phyloP scores from a whole-genome alignment of 148 eudicot genomes.

The Suaeda aralocaspica region DNA sequence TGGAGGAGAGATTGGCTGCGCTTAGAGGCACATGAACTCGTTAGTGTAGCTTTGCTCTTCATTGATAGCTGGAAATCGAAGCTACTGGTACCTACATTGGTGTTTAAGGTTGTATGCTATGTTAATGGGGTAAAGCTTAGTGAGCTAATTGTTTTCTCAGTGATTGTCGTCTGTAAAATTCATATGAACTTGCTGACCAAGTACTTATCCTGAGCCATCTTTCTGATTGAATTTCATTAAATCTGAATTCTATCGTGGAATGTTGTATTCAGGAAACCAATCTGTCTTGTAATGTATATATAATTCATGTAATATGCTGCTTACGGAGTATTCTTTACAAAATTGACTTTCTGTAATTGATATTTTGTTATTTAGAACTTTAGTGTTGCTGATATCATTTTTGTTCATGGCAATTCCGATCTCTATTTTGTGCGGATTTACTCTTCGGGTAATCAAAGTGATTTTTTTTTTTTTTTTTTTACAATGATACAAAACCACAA shows the following conservation, averaged over 20 bases:
- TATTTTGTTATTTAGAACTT: too few species aligned
- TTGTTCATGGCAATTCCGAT: too few species aligned
- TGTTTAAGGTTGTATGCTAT: not conserved
- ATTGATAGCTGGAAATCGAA: not conserved
- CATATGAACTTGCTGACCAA: constrained; percentile 20
- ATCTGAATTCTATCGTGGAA: not conserved
- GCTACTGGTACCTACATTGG: not conserved
- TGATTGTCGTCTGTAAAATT: constrained; percentile 20
- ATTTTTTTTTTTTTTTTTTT: too few species aligned
- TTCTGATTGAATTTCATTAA: constrained; percentile 13
- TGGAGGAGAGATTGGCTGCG: constrained; percentile 88
- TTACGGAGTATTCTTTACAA: not conserved
- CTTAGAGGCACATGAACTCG: constrained; percentile 57
- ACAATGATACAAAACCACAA: too few species aligned
- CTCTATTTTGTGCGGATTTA: too few species aligned
- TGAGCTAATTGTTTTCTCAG: not conserved
- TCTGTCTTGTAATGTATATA: constrained; percentile 20
- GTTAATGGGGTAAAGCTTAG: not conserved
- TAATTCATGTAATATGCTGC: not conserved
- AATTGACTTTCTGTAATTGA: not conserved
- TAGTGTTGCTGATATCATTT: too few species aligned
- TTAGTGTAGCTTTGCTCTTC: not conserved
- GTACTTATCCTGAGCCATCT: constrained; percentile 9
- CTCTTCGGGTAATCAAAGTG: too few species aligned
- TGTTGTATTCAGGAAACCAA: constrained; percentile 21